Evolutionary conservation across 2,329 filamentous ascomycete genomes (phyloP).

Genomic region (Fragosphaeria purpurea): DNA sequence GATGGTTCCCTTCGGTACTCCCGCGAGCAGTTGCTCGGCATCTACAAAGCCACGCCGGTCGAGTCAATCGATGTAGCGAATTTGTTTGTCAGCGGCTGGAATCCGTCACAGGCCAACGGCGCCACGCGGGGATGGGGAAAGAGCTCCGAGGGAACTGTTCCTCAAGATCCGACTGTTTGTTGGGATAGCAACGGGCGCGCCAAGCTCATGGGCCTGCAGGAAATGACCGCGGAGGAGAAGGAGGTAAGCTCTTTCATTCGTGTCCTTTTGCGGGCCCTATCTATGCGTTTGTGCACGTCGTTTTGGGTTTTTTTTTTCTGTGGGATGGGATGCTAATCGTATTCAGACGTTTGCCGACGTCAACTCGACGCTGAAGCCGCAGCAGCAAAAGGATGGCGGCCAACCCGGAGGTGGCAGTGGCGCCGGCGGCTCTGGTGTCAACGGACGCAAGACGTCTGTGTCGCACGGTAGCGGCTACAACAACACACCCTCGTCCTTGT

Average conservation of each 20-base stretch:
- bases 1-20: slow-evolving; percentile 54
- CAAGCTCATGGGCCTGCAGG: slow-evolving; percentile 61
- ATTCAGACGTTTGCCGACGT: slow-evolving; percentile 72
- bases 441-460: slow-evolving; percentile 72
- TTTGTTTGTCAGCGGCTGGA: slow-evolving; percentile 69
- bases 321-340: not conserved
- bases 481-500: slow-evolving; percentile 63
- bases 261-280: not conserved
- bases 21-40: slow-evolving; percentile 66
- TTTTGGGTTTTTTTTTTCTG: too few species aligned
- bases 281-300: too few species aligned
- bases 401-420: slow-evolving; percentile 31
- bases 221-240: slow-evolving; percentile 55
- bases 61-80: slow-evolving; percentile 45
- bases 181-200: slow-evolving; percentile 69
- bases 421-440: slow-evolving; percentile 25
- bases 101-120: slow-evolving; percentile 62
- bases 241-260: slow-evolving; percentile 33
- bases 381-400: slow-evolving; percentile 61
- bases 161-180: slow-evolving; percentile 79
- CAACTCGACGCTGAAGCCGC: slow-evolving; percentile 86
- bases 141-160: slow-evolving; percentile 59
- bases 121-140: slow-evolving; percentile 65
- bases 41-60: slow-evolving; percentile 48
- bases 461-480: slow-evolving; percentile 61